Evolutionary conservation across 805 yeast genomes (phyloP).

Genomic region (Sugiyamaella mastotermitis): DNA sequence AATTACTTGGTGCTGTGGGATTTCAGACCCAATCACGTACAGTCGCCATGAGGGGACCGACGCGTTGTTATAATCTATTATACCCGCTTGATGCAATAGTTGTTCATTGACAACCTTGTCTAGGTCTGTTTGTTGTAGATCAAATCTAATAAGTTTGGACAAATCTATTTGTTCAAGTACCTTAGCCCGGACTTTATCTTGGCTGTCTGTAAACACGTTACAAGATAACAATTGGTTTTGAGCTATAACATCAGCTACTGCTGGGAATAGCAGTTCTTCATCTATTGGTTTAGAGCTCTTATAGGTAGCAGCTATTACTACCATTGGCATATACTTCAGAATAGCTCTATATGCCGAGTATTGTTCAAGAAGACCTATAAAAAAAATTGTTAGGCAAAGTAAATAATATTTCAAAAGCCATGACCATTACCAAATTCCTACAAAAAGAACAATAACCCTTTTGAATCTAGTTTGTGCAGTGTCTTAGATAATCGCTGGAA

Average conservation of each 20-base stretch:
- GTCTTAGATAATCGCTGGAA: no score
- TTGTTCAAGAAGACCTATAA: conserved; percentile 15
- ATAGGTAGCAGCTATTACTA: conserved; percentile 16
- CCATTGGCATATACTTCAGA: conserved; percentile 11
- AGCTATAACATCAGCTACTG: conserved; percentile 7
- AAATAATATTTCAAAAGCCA: no score
- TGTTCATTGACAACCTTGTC: conserved; percentile 4
- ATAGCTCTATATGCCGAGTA: conserved; percentile 15
- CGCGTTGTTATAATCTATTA: conserved; percentile 5
- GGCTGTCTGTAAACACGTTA: conserved; percentile 6
- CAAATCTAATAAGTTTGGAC: conserved; percentile 15
- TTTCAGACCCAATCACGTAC: conserved; percentile 8
- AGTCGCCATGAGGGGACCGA: conserved; percentile 20
- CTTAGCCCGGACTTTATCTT: no score
- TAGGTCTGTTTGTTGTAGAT: conserved; percentile 2
- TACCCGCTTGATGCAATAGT: background rate
- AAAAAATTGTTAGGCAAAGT: no score
- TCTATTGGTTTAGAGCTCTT: conserved; percentile 2
- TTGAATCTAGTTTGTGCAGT: no score
- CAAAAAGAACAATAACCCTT: no score
- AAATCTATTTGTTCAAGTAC: conserved; percentile 4
- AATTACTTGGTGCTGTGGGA: conserved; percentile 2
- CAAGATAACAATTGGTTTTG: conserved; percentile 10
- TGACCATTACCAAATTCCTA: no score
- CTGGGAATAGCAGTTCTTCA: conserved; percentile 9